Base-by-base conservation (phyloP, 1,139 yeast species). In the Meyerozyma guilliermondii region DNA sequence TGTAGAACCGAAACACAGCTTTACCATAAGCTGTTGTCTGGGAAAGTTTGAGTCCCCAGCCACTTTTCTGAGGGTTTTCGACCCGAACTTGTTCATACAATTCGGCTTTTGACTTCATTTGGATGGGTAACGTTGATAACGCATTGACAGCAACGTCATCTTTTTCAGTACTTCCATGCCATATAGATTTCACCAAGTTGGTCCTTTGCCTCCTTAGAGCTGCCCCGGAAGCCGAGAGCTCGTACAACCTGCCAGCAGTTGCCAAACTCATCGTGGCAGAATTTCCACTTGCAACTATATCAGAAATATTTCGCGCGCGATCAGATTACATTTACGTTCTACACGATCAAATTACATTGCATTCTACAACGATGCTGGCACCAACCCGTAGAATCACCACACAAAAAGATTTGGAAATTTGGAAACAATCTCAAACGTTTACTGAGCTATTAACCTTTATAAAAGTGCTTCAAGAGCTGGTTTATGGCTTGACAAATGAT, bases 401-500 rank as follows among this genome's bases (percentile, higher is more conserved):
- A 0, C 61, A 67, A 0, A 68, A 71, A 0, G 98, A 92, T 58
- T 59, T 92, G 53, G 71, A 68, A 7, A 59, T 68, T 41, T 92
- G 96, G 82, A 60, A 65, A n/a, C 60, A 52, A 0, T 78, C 91
- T 4, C 49, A 60, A 1, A 74, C 86, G 0, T 79, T 79, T 54
- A 52, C 63, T 0, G 67, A 65, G 4, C 55, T 92, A 1, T 51
- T 85, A 1, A 61, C 55, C 0, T 91, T 87, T 52, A 71, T 89
- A 3, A 63, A 62, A 18, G 64, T 65, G 1, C 67, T 92, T 38
- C 92, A 89, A 42, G 63, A 68, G 1, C 74, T 89, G 40, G 92
- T 87, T 1, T 68, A 65, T 36, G 98, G 96, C 3, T 71, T 78
- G 38, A 68, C 81, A 24, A 76, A 74, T 40, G 79, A 76, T 42